These are phyloP conservation scores for Phanerochaete sordida DNA, from an alignment of 768 basidiomycete species.

Conservation along the genomic window DNA sequence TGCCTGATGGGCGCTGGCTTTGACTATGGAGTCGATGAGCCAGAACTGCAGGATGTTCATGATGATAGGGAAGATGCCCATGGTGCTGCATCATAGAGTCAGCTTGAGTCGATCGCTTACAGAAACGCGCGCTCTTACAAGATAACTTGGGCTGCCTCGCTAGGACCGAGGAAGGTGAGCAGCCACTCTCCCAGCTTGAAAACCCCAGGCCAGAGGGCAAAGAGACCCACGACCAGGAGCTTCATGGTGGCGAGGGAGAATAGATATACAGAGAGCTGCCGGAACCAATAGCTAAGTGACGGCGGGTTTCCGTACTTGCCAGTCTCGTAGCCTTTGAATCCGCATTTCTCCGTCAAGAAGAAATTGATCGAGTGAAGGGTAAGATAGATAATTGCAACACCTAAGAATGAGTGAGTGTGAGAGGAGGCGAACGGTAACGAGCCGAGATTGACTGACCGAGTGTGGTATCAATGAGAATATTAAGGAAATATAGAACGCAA, in stretches of 20 bases:
- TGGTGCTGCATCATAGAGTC: slow-evolving; percentile 47
- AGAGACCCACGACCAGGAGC: slow-evolving; percentile 74
- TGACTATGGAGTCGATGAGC: slow-evolving; percentile 91
- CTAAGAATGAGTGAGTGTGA: too few relatives aligned
- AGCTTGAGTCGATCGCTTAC: neutral
- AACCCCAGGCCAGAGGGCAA: slow-evolving; percentile 67
- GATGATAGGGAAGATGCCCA: slow-evolving; percentile 87
- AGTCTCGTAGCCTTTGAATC: slow-evolving; percentile 74
- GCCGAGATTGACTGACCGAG: slow-evolving; percentile 56
- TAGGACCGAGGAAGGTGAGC: slow-evolving; percentile 70
- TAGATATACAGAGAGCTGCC: slow-evolving; percentile 82
- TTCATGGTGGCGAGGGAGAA: slow-evolving; percentile 85
- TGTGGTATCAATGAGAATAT: slow-evolving; percentile 89
- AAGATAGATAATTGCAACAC: slow-evolving; percentile 80
- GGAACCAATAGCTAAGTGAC: slow-evolving; percentile 63
- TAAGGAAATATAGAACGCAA: slow-evolving; percentile 89
- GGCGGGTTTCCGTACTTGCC: slow-evolving; percentile 91
- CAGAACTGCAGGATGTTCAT: slow-evolving; percentile 95
- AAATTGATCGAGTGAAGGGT: slow-evolving; percentile 62
- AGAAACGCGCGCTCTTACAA: slow-evolving; percentile 52
- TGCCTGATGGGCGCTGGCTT: slow-evolving; percentile 47
- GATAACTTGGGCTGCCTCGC: slow-evolving; percentile 69
- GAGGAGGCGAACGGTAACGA: too few relatives aligned
- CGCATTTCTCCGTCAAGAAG: slow-evolving; percentile 58
- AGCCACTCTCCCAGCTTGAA: slow-evolving; percentile 83